Evolutionary conservation across 768 basidiomycete genomes (phyloP).

Genomic region (Antrodiella citrinella): DNA sequence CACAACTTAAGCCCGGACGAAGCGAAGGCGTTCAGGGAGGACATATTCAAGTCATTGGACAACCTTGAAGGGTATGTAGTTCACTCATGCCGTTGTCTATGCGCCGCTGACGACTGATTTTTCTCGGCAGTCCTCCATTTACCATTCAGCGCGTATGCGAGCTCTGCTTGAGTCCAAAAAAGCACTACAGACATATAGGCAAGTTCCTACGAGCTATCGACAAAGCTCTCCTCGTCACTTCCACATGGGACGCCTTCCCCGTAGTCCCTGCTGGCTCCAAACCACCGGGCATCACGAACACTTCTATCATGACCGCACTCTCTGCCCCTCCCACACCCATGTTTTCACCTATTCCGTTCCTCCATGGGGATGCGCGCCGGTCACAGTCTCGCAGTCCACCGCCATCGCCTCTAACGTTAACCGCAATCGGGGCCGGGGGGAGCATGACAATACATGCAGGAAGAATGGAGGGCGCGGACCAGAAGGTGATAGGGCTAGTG

Average conservation of each 20-base stretch:
- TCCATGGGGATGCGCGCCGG: constrained; percentile 75
- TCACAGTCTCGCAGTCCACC: constrained; percentile 76
- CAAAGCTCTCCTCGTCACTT: constrained; percentile 76
- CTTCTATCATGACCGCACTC: constrained; percentile 37
- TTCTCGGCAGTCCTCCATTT: constrained; percentile 52
- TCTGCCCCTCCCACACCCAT: constrained; percentile 70
- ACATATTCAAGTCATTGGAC: constrained; percentile 58
- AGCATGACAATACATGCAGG: constrained; percentile 19
- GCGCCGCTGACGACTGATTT: constrained; percentile 1
- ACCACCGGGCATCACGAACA: constrained; percentile 17
- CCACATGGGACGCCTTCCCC: constrained; percentile 67
- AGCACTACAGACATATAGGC: constrained; percentile 69
- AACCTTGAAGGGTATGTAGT: constrained; percentile 61
- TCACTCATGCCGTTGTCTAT: neutral
- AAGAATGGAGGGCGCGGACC: constrained; percentile 27
- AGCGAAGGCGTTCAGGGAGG: constrained; percentile 45
- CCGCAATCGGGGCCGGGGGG: constrained; percentile 26
- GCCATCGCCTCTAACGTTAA: constrained; percentile 59
- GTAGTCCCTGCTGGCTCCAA: constrained; percentile 29
- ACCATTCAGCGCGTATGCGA: constrained; percentile 88
- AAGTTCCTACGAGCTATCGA: constrained; percentile 88
- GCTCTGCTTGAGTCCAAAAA: constrained; percentile 58
- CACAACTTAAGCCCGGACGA: constrained; percentile 55
- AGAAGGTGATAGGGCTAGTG: constrained; percentile 64
- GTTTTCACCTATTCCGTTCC: constrained; percentile 83